phyloP scores from a whole-genome alignment of 208 protist species.

The Crithidia expoeki region DNA sequence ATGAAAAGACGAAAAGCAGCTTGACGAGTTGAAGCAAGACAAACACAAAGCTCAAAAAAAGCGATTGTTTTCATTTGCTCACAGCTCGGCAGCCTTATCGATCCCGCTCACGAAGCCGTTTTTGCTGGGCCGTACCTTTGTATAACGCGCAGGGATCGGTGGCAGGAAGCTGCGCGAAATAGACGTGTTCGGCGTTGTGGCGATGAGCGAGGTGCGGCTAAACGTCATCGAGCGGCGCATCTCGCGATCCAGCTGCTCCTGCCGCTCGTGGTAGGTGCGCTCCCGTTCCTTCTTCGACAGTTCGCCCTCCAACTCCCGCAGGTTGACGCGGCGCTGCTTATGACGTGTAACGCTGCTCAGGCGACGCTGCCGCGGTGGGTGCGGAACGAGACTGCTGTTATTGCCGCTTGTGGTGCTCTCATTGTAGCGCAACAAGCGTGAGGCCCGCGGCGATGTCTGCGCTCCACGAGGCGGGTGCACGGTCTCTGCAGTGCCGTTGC shows the following conservation, averaged over 20 bases:
- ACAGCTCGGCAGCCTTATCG: not conserved
- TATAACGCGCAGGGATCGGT: slow-evolving; percentile 16
- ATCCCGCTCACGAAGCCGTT: slow-evolving; percentile 3
- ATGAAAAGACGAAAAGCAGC: no score
- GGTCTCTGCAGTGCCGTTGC: not conserved
- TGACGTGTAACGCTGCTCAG: slow-evolving; percentile 32
- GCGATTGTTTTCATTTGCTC: not conserved
- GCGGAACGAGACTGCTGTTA: slow-evolving; percentile 22
- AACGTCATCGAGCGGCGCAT: slow-evolving; percentile 20
- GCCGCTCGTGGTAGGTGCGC: slow-evolving; percentile 36
- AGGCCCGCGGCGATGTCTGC: slow-evolving; percentile 5
- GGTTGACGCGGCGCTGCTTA: slow-evolving; percentile 45
- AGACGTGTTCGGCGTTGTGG: slow-evolving; percentile 1
- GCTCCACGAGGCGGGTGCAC: slow-evolving; percentile 4
- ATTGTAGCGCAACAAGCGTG: not conserved
- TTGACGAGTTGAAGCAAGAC: not conserved
- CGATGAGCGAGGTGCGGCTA: slow-evolving; percentile 1
- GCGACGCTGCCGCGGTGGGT: slow-evolving; percentile 27
- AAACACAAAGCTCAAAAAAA: not conserved
- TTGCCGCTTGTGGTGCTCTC: not conserved
- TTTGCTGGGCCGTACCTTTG: slow-evolving; percentile 4
- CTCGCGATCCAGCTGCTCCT: slow-evolving; percentile 41
- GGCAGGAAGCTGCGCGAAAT: slow-evolving; percentile 29
- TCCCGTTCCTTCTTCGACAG: slow-evolving; percentile 42
- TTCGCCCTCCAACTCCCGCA: slow-evolving; percentile 49